phyloP scores from a whole-genome alignment of 331 rosid species.

The Erythrophleum ivorense region DNA sequence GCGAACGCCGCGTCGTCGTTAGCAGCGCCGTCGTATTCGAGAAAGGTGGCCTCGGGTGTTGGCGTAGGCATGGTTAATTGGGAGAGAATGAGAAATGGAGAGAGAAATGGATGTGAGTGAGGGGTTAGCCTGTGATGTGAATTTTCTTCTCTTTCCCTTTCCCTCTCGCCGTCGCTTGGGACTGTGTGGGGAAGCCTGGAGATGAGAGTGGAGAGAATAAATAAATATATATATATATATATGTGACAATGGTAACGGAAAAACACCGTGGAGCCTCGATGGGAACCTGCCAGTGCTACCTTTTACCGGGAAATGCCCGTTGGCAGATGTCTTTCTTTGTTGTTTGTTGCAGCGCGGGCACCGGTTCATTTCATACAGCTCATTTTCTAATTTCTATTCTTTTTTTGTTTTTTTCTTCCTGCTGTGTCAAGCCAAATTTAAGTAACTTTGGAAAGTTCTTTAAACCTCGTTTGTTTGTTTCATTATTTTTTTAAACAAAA shows the following conservation, averaged over 20 bases:
- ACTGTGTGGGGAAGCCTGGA: neutral
- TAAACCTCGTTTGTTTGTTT: neutral
- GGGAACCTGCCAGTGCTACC: neutral
- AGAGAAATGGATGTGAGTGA: neutral
- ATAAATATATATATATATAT: neutral
- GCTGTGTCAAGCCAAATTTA: neutral
- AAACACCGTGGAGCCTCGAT: neutral
- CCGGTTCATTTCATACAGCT: neutral
- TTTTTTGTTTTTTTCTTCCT: no score
- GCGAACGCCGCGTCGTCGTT: conserved; percentile 35
- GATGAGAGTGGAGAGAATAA: neutral
- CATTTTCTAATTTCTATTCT: neutral
- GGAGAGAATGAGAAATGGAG: neutral
- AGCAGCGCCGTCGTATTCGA: neutral
- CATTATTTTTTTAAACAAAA: neutral
- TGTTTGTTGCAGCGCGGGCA: neutral
- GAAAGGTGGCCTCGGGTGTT: neutral
- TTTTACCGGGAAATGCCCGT: conserved; percentile 43
- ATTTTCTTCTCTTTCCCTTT: neutral
- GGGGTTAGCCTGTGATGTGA: neutral
- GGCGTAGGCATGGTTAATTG: conserved; percentile 25
- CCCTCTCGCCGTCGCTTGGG: neutral
- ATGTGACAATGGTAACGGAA: neutral
- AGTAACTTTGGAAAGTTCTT: neutral
- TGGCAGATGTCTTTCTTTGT: neutral